Evolutionary conservation across 2,329 filamentous ascomycete species (phyloP), one percentile per base, ranked within the genome.

Genomic region (Penicillium freii): DNA sequence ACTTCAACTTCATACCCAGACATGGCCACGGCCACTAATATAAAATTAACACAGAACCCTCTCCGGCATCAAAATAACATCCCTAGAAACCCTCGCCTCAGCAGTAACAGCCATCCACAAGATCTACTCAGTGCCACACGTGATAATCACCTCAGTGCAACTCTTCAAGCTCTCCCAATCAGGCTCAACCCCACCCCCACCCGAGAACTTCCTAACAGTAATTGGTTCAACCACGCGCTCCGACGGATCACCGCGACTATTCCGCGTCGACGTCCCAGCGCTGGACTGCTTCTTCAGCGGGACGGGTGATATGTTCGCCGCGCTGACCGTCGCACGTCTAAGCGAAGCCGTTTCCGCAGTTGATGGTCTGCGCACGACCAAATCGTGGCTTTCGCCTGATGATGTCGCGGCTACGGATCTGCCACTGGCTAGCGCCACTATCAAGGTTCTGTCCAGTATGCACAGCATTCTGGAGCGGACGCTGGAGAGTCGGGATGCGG

Each of bases 241-340:
- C 1, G 77, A 81, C 53, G 84, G 85, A 62, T 81, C 80, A 42
- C 86, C 93, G 0, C 87, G 94, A n/a, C 82, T 93, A 51, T 99
- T 97, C 81, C 87, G 88, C 68, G 87, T 97, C 68, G 86, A 89
- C 55, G 91, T 97, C 56, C 92, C 93, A 0, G 85, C 88, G 29
- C 87, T 97, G 58, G 90, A 96, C 71, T 90, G 92, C 76, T 96
- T 94, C 81, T 99, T 97, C 77, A 92, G 89, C 67, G 94, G 94
- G 40, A 97, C 95, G 0, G 94, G 94, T 46, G 94, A 99, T 78
- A 97, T 99, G 93, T 97, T 99, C 71, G 93, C 92, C 31, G 93
- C 93, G 8, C 82, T 99, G 45, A 92, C 91, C 71, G 86, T 96
- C 1, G 90, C 90, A 40, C 87, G 93, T 31, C 86, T 99, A 69